phyloP scores from a whole-genome alignment of 75 land plant genomes.

The Cunninghamia lanceolata region DNA sequence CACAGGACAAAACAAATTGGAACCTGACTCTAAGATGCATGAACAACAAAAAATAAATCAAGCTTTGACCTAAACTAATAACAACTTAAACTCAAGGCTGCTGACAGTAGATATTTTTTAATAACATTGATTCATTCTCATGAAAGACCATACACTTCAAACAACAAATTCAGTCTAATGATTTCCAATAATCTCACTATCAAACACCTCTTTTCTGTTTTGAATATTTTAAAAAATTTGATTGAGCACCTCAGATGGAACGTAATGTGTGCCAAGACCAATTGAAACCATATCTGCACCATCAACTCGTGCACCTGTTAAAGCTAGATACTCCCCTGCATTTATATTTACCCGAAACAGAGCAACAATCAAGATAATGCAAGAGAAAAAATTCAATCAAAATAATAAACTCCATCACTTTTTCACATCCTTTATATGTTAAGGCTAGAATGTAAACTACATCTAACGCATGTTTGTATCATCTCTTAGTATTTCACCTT shows the following conservation, averaged over 20 bases:
- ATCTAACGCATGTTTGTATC: not conserved
- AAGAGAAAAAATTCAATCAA: not conserved
- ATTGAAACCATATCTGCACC: conserved; percentile 83
- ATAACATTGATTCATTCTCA: not conserved
- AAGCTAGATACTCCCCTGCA: conserved; percentile 86
- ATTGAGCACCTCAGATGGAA: conserved; percentile 67
- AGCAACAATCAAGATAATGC: not conserved
- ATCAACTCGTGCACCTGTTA: conserved; percentile 82
- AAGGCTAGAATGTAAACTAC: not conserved
- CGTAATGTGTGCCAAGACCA: conserved; percentile 90
- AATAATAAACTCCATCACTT: not conserved
- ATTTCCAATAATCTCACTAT: not conserved
- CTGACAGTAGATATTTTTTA: not conserved
- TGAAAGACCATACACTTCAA: not conserved
- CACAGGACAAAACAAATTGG: not conserved
- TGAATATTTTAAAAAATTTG: not conserved
- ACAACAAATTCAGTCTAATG: not conserved
- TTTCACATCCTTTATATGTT: not conserved
- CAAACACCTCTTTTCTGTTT: not conserved
- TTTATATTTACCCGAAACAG: not conserved
- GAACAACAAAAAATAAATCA: not conserved
- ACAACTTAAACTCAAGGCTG: not conserved
- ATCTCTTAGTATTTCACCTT: not conserved
- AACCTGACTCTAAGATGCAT: not conserved
- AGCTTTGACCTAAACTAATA: not conserved